Evolutionary conservation across 768 basidiomycete genomes (phyloP).

Genomic region (Termitomyces sp.): DNA sequence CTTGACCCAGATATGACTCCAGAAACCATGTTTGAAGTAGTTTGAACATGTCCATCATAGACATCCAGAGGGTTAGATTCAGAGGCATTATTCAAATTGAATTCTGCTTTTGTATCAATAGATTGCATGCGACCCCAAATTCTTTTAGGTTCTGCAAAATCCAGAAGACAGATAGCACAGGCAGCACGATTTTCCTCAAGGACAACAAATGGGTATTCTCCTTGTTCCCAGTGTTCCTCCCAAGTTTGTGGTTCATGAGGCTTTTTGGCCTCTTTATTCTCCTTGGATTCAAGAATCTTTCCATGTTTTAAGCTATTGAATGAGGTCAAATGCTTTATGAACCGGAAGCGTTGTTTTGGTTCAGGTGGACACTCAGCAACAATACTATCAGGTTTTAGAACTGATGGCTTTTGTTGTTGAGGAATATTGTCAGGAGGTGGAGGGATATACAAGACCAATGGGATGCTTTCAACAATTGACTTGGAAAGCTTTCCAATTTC

Average conservation of each 20-base stretch:
- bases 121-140: slow-evolving; percentile 13
- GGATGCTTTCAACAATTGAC: slow-evolving; percentile 72
- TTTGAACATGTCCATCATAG: slow-evolving; percentile 6
- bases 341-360: slow-evolving; percentile 49
- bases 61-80: background rate
- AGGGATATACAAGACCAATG: slow-evolving; percentile 83
- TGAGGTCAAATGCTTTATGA: slow-evolving; percentile 37
- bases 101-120: background rate
- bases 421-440: slow-evolving; percentile 55
- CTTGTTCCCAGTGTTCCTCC: slow-evolving; percentile 78
- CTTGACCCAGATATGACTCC: background rate
- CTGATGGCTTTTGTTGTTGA: slow-evolving; percentile 28
- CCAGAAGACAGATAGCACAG: slow-evolving; percentile 82
- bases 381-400: slow-evolving; percentile 50
- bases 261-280: slow-evolving; percentile 9
- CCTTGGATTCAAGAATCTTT: slow-evolving; percentile 2
- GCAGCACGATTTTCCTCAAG: slow-evolving; percentile 81
- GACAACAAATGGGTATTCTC: slow-evolving; percentile 77
- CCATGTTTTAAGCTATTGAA: slow-evolving; percentile 16
- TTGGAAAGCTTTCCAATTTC: slow-evolving; percentile 75
- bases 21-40: background rate
- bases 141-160: slow-evolving; percentile 72
- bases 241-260: slow-evolving; percentile 44
- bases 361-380: slow-evolving; percentile 46
- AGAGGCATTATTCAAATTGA: background rate